Percentiles rank a stretch among this genome's conserved stretches.
phyloP scores from a whole-genome alignment of 139 green algal genomes.

The Medakamo hakoo region DNA sequence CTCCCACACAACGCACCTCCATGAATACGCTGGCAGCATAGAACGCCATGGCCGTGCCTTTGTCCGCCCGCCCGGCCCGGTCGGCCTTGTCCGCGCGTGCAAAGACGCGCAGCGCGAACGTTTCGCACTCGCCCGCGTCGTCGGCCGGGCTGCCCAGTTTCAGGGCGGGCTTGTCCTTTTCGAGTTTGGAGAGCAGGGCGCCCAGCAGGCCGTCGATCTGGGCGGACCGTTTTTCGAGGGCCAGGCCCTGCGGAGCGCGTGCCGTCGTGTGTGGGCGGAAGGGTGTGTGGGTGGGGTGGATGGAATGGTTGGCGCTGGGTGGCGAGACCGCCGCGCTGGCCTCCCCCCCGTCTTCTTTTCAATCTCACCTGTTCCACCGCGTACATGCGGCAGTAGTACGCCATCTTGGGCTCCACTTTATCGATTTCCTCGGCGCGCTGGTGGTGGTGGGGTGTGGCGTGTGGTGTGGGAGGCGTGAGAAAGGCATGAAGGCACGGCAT shows the following conservation, averaged over 20 bases:
- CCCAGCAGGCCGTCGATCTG: slow-evolving; percentile 36
- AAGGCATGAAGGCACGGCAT: neutral
- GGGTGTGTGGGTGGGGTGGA: neutral
- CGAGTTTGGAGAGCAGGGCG: slow-evolving; percentile 26
- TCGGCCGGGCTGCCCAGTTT: slow-evolving; percentile 14
- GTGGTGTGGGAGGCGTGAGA: neutral
- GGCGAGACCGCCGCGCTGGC: too few species aligned
- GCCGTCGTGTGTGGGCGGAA: neutral
- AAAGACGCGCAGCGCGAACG: slow-evolving; percentile 62
- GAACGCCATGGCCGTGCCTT: slow-evolving; percentile 59
- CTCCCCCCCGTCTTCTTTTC: too few species aligned
- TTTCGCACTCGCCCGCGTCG: slow-evolving; percentile 31
- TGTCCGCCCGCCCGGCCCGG: slow-evolving; percentile 34
- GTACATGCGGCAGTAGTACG: slow-evolving; percentile 64
- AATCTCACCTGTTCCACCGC: slow-evolving; percentile 46
- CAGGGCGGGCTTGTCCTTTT: slow-evolving; percentile 37
- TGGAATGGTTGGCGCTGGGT: too few species aligned
- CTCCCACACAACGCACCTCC: slow-evolving; percentile 32
- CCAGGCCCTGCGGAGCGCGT: slow-evolving; percentile 29
- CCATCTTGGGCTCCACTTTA: slow-evolving; percentile 44
- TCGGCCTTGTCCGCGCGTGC: slow-evolving; percentile 44
- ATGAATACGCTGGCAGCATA: slow-evolving; percentile 77
- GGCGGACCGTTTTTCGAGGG: slow-evolving; percentile 25
- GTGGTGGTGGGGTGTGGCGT: slow-evolving; percentile 2
- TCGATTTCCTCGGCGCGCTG: slow-evolving; percentile 20